phyloP scores from a whole-genome alignment of 257 asterid genomes.

The Fraxinus anomala region DNA sequence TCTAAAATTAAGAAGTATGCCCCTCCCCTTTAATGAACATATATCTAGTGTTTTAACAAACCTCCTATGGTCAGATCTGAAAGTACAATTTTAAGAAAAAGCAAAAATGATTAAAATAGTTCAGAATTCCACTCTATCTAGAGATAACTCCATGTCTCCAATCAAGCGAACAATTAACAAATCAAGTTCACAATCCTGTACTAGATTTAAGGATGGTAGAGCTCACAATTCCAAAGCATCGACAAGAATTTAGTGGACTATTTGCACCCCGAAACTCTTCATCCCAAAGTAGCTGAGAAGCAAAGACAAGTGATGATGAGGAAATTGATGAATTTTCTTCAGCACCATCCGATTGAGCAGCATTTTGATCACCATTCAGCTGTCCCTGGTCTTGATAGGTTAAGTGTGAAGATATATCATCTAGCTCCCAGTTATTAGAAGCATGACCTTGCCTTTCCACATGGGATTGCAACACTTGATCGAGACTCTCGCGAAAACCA shows the following conservation, averaged over 20 bases:
- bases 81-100: neutral
- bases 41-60: too few relatives aligned
- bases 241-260: conserved; percentile 47
- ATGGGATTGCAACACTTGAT: conserved; percentile 76
- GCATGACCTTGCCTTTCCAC: conserved; percentile 63
- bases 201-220: conserved; percentile 4
- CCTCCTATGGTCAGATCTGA: too few relatives aligned
- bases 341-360: conserved; percentile 11
- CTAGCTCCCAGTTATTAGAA: conserved; percentile 63
- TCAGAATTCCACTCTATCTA: neutral
- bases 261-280: conserved; percentile 44
- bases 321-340: neutral
- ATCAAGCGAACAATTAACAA: neutral
- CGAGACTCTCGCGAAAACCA: conserved; percentile 80
- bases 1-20: neutral
- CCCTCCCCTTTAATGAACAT: neutral
- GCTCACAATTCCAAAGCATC: conserved; percentile 54
- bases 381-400: conserved; percentile 39
- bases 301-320: conserved; percentile 35
- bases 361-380: conserved; percentile 36
- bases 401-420: conserved; percentile 36
- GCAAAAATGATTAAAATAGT: too few relatives aligned
- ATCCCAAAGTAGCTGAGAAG: conserved; percentile 49
- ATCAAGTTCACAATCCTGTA: neutral
- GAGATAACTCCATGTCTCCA: neutral